These are phyloP conservation scores for Saussurea involucrata DNA, from an alignment of 129 eudicot species.

Conservation along the genomic window DNA sequence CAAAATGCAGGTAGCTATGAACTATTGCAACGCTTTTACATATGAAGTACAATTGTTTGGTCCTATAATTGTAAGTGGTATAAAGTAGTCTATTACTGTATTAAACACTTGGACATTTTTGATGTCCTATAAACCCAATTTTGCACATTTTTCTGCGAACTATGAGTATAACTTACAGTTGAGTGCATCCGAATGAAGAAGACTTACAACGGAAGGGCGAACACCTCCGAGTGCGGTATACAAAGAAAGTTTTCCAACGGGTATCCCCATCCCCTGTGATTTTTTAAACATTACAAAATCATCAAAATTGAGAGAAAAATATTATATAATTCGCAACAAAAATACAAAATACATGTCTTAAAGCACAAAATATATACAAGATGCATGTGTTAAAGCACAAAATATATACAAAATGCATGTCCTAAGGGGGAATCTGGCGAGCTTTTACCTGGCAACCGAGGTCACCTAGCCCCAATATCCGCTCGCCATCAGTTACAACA, in stretches of 20 bases:
- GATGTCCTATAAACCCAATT: background rate
- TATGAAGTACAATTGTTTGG: no score
- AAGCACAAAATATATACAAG: background rate
- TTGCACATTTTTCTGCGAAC: background rate
- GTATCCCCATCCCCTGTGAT: constrained; percentile 95
- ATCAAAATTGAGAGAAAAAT: background rate
- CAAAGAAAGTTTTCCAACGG: constrained; percentile 87
- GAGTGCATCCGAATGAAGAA: background rate
- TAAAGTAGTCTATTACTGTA: no score
- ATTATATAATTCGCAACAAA: background rate
- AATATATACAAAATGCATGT: background rate
- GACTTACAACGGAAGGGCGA: constrained; percentile 87
- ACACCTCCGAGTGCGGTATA: constrained; percentile 98
- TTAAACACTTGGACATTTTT: no score
- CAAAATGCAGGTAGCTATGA: no score
- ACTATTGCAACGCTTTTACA: no score
- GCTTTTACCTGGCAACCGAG: constrained; percentile 85
- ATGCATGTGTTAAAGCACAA: background rate
- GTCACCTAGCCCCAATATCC: constrained; percentile 91
- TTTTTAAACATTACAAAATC: constrained; percentile 1
- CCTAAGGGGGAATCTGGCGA: background rate
- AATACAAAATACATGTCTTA: background rate
- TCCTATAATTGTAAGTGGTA: no score
- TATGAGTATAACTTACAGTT: background rate
- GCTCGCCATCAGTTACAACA: constrained; percentile 97